Evolutionary conservation across 495 filamentous ascomycete species (phyloP).

Genomic region (Talaromyces nanjingensis): DNA sequence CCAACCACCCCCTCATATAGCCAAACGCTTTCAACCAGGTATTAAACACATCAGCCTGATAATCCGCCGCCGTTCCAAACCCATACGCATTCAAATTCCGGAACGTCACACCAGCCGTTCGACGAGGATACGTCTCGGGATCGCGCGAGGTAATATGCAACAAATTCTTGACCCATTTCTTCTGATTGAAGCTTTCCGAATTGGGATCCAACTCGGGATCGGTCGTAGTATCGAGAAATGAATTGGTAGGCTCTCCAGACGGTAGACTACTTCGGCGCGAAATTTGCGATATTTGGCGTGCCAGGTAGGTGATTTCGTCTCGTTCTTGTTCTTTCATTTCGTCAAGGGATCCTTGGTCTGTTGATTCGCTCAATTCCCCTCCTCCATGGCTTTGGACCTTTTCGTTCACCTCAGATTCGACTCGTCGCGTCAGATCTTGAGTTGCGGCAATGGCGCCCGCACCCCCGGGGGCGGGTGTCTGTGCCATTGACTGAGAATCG

Average conservation of each 20-base stretch:
- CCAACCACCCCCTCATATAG: constrained; percentile 39
- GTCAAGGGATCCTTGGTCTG: constrained; percentile 7
- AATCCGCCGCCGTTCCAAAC: constrained; percentile 13
- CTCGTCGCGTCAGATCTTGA: neutral
- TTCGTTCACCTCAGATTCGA: neutral
- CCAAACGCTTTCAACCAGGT: constrained; percentile 50
- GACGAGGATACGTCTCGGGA: constrained; percentile 12
- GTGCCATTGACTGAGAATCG: neutral
- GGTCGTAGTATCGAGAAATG: constrained; percentile 32
- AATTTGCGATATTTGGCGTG: constrained; percentile 31
- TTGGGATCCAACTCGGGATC: constrained; percentile 38
- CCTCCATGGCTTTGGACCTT: neutral
- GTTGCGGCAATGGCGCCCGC: neutral
- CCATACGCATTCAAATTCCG: constrained; percentile 18
- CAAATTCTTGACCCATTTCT: constrained; percentile 41
- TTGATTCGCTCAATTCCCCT: neutral
- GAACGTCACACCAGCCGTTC: constrained; percentile 18
- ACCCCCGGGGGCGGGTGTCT: neutral
- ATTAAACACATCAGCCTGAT: constrained; percentile 17
- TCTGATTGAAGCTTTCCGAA: constrained; percentile 35
- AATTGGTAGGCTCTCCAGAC: constrained; percentile 29
- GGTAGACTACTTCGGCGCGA: constrained; percentile 25
- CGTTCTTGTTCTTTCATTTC: constrained; percentile 20
- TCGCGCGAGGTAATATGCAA: constrained; percentile 37
- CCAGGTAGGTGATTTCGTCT: constrained; percentile 31